phyloP scores from a whole-genome alignment of 169 alveolate species.

The Babesia bovis region DNA sequence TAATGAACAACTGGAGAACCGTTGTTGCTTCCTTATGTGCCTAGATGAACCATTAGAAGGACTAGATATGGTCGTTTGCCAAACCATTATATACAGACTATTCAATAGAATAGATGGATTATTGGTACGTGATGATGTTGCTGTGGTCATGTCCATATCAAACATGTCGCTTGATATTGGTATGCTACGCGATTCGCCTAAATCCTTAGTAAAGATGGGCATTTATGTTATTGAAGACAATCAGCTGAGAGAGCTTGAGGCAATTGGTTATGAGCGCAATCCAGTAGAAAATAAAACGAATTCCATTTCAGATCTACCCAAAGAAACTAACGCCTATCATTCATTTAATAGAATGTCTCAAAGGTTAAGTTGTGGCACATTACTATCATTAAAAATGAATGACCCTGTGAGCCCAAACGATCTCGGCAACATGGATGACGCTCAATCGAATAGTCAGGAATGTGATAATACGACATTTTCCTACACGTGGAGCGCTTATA shows the following conservation, averaged over 20 bases:
- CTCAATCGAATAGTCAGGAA: background rate
- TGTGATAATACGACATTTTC: background rate
- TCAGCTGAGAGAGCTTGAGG: background rate
- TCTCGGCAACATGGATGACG: background rate
- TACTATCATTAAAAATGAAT: background rate
- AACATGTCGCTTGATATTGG: constrained; percentile 3
- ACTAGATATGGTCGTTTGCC: constrained; percentile 46
- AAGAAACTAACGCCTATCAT: background rate
- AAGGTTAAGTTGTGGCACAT: background rate
- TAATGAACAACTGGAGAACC: constrained; percentile 13
- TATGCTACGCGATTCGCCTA: background rate
- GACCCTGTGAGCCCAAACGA: background rate
- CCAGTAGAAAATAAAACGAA: background rate
- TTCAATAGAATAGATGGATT: constrained; percentile 26
- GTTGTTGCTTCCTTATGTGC: constrained; percentile 54
- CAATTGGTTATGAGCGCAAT: background rate
- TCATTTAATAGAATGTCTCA: background rate
- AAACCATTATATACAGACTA: constrained; percentile 52
- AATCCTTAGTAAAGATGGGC: background rate
- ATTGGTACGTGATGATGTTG: constrained; percentile 5
- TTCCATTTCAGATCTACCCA: no score
- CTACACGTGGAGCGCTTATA: constrained; percentile 14
- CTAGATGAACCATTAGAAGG: constrained; percentile 64
- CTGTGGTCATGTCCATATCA: constrained; percentile 25
- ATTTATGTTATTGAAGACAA: constrained; percentile 5